phyloP scores from a whole-genome alignment of 805 yeast genomes.

The Kockiozyma suomiensis region DNA sequence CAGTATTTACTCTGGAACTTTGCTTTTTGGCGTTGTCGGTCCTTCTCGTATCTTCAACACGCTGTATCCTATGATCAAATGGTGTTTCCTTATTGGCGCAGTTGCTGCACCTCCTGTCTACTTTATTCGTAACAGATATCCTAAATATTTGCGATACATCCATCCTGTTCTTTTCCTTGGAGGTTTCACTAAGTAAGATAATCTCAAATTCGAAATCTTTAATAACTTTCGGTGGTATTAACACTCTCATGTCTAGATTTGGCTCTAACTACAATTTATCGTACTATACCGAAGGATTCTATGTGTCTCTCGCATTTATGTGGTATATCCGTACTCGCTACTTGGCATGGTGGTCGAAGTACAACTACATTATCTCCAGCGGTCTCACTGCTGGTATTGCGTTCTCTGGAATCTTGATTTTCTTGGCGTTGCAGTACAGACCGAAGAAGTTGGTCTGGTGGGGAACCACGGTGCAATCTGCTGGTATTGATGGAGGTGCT shows the following conservation, averaged over 20 bases:
- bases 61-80: constrained; percentile 56
- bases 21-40: constrained; percentile 68
- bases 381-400: constrained; percentile 70
- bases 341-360: constrained; percentile 74
- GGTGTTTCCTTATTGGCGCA: constrained; percentile 65
- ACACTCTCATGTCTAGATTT: neutral
- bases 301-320: constrained; percentile 61
- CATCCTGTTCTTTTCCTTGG: constrained; percentile 69
- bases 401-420: constrained; percentile 59
- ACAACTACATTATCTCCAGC: constrained; percentile 65
- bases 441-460: constrained; percentile 57
- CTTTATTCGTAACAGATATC: constrained; percentile 27
- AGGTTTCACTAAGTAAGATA: constrained; percentile 12
- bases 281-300: constrained; percentile 73
- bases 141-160: constrained; percentile 46
- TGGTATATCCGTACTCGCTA: constrained; percentile 57
- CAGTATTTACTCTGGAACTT: constrained; percentile 57
- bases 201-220: neutral
- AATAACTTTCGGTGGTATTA: too few species aligned
- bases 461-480: constrained; percentile 51
- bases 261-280: constrained; percentile 58
- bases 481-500: constrained; percentile 21
- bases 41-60: constrained; percentile 61
- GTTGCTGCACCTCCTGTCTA: constrained; percentile 49
- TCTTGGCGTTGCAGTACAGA: constrained; percentile 52